Evolutionary conservation across 768 basidiomycete species (phyloP).

Genomic region (Collybia nuda): DNA sequence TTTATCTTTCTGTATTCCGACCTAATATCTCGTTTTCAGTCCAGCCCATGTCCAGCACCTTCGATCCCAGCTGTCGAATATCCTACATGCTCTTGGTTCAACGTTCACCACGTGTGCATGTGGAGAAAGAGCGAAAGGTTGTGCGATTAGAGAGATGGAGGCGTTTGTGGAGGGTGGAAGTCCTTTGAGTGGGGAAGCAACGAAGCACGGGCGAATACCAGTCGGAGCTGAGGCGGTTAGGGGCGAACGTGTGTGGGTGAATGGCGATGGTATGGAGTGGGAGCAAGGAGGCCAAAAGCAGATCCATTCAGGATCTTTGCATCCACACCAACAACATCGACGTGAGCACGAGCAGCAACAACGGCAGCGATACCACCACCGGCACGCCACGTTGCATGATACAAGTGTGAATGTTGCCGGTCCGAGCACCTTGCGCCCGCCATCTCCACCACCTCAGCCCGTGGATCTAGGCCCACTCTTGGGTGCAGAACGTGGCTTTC

Average conservation of each 20-base stretch:
- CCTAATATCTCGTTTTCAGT: constrained; percentile 25
- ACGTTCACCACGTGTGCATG: constrained; percentile 79
- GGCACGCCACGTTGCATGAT: background rate
- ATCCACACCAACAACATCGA: background rate
- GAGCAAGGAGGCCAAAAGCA: background rate
- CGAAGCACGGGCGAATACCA: background rate
- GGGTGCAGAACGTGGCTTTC: constrained; percentile 59
- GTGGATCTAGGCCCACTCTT: constrained; percentile 66
- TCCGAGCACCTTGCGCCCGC: background rate
- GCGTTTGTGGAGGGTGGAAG: constrained; percentile 47
- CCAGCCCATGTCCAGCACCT: constrained; percentile 50
- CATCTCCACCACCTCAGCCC: background rate
- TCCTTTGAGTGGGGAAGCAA: background rate
- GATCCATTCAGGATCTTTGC: too few relatives aligned
- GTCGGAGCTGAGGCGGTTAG: background rate
- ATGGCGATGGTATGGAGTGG: background rate
- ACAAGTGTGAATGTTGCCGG: background rate
- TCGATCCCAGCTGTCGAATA: constrained; percentile 64
- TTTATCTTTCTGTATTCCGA: constrained; percentile 7
- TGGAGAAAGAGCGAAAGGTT: constrained; percentile 59
- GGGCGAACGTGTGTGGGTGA: background rate
- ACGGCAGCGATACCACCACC: background rate
- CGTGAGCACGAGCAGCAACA: background rate
- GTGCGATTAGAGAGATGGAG: constrained; percentile 63
- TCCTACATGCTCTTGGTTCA: constrained; percentile 66